A percentile compares a stretch with the other conserved stretches of the same genome.
Evolutionary conservation across 139 green algal genomes (phyloP).

Genomic region (Protoeuglena noctilucae): DNA sequence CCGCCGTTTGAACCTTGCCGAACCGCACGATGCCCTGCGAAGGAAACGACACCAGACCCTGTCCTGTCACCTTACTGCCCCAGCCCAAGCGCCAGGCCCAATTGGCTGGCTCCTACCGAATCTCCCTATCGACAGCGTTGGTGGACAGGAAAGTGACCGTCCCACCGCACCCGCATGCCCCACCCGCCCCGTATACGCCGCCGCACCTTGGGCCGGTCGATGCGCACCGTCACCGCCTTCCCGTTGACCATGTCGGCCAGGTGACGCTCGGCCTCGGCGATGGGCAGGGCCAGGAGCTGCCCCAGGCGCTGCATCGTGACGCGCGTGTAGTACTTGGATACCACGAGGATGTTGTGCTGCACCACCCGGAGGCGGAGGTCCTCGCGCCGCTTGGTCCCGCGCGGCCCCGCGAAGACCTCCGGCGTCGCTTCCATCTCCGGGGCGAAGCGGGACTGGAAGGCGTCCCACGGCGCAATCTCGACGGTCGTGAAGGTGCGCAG

Average conservation of each 20-base stretch:
- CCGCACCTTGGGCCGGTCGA: constrained; percentile 68
- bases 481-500: constrained; percentile 67
- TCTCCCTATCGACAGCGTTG: neutral
- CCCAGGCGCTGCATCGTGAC: constrained; percentile 58
- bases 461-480: constrained; percentile 23
- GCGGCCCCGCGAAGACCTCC: constrained; percentile 23
- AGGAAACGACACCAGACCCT: too few species aligned
- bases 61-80: too few species aligned
- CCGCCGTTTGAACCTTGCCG: constrained; percentile 13
- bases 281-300: constrained; percentile 62
- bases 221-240: constrained; percentile 61
- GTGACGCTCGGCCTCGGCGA: constrained; percentile 72
- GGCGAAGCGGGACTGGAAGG: constrained; percentile 2
- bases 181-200: neutral
- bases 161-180: neutral
- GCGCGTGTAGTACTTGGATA: constrained; percentile 69
- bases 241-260: constrained; percentile 76
- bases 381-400: constrained; percentile 19
- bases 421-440: constrained; percentile 20
- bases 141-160: neutral
- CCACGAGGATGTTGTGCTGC: constrained; percentile 90
- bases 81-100: neutral
- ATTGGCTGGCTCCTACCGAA: neutral
- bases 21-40: constrained; percentile 17
- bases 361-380: constrained; percentile 57